Evolutionary conservation across 2,329 filamentous ascomycete species (phyloP).

Genomic region (Macroventuria anomochaeta): DNA sequence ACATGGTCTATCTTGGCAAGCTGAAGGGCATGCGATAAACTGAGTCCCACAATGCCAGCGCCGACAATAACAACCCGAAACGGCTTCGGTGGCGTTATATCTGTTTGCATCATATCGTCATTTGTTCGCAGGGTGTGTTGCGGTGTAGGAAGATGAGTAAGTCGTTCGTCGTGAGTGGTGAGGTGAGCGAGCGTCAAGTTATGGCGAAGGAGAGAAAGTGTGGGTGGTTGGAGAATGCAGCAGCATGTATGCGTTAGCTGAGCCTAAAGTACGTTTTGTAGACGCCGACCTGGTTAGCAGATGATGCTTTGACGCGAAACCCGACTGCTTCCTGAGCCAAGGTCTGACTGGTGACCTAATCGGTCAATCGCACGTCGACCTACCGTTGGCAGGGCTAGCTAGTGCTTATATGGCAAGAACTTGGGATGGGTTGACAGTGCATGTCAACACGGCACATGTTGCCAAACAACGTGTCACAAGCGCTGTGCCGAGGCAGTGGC

Average conservation of each 20-base stretch:
- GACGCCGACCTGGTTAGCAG: neutral
- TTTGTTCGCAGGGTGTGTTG: neutral
- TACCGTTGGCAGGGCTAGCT: neutral
- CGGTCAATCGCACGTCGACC: neutral
- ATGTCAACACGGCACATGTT: neutral
- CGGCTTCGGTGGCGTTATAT: constrained; percentile 9
- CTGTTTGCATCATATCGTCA: constrained; percentile 6
- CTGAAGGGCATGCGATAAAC: constrained; percentile 28
- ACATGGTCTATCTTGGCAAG: constrained; percentile 32
- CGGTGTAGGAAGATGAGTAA: neutral
- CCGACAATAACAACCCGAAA: constrained; percentile 29
- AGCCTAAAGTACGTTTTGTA: too few relatives aligned
- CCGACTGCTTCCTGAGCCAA: neutral
- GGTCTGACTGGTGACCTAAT: constrained; percentile 1
- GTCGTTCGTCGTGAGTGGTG: too few relatives aligned
- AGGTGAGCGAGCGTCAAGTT: neutral
- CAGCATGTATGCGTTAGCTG: neutral
- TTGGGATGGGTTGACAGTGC: neutral
- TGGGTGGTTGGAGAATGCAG: neutral
- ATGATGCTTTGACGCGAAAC: neutral
- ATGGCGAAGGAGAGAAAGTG: neutral
- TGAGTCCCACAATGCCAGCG: constrained; percentile 28
- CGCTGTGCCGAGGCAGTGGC: neutral
- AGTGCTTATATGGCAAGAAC: constrained; percentile 1
- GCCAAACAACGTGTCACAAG: neutral